Percentiles rank a stretch among this genome's conserved stretches.
Evolutionary conservation across 768 basidiomycete species (phyloP).

Genomic region (Mycena rosella): DNA sequence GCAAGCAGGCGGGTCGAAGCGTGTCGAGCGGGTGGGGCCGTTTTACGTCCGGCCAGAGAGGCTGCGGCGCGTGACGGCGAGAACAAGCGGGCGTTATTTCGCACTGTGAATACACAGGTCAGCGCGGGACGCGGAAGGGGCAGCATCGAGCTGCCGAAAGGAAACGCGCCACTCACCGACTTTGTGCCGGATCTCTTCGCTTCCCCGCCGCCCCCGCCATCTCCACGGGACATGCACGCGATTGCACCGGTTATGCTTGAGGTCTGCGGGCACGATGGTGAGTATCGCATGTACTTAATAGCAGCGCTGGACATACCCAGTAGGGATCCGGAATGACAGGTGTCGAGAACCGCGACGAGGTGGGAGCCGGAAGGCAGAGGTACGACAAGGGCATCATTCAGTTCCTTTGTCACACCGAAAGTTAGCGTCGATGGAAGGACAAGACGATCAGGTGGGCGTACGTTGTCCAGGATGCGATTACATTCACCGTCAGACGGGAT

Average conservation of each 20-base stretch:
- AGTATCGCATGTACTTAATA: neutral
- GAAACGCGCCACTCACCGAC: constrained; percentile 16
- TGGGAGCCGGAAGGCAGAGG: neutral
- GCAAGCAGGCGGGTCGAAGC: no score
- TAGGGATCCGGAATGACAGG: neutral
- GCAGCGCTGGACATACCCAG: no score
- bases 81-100: constrained; percentile 5
- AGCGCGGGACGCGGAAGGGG: neutral
- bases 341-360: neutral
- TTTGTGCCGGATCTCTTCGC: constrained; percentile 3
- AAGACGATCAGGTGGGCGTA: neutral
- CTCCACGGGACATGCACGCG: constrained; percentile 26
- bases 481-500: constrained; percentile 18
- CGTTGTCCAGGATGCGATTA: constrained; percentile 12
- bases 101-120: constrained; percentile 10
- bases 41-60: neutral
- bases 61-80: neutral
- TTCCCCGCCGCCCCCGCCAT: constrained; percentile 10
- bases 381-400: neutral
- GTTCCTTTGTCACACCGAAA: neutral
- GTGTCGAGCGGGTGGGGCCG: neutral
- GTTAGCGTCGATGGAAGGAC: no score
- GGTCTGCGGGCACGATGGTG: constrained; percentile 9
- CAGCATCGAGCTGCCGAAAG: no score
- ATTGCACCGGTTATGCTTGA: constrained; percentile 35